A percentile compares a stretch with the other conserved stretches of the same genome.
These are phyloP conservation scores for Firmiana major DNA, from an alignment of 345 rosid species.

Conservation along the genomic window DNA sequence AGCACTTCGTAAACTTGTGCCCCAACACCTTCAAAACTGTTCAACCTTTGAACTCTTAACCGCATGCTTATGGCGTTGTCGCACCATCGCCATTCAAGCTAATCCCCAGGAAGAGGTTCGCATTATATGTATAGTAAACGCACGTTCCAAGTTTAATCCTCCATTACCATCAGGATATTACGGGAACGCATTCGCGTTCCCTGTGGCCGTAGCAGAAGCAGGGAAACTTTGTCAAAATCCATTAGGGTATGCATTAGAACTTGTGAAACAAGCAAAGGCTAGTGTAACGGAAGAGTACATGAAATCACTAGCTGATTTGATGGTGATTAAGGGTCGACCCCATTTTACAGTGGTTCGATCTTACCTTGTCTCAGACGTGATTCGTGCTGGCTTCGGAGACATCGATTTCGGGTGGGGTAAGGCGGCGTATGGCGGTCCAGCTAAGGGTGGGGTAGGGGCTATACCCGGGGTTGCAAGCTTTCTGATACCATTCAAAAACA, in stretches of 20 bases:
- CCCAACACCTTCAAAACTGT: slow-evolving; percentile 27
- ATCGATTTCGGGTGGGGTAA: slow-evolving; percentile 12
- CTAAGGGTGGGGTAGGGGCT: background rate
- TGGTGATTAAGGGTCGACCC: slow-evolving; percentile 46
- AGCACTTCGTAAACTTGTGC: slow-evolving; percentile 34
- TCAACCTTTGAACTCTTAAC: slow-evolving; percentile 42
- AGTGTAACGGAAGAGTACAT: slow-evolving; percentile 55
- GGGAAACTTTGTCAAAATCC: slow-evolving; percentile 38
- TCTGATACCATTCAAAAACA: slow-evolving; percentile 7
- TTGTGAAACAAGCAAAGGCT: slow-evolving; percentile 40
- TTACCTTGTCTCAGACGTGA: background rate
- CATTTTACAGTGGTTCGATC: slow-evolving; percentile 16
- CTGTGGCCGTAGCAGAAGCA: slow-evolving; percentile 36
- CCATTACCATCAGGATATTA: slow-evolving; percentile 46
- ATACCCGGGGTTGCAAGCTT: background rate
- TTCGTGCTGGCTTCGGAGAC: background rate
- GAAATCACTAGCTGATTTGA: slow-evolving; percentile 42
- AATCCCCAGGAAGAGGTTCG: slow-evolving; percentile 51
- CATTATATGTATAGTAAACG: slow-evolving; percentile 35
- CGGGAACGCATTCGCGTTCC: slow-evolving; percentile 45
- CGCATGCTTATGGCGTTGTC: slow-evolving; percentile 58
- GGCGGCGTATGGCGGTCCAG: slow-evolving; percentile 3
- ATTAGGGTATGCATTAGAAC: slow-evolving; percentile 40
- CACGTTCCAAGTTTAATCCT: slow-evolving; percentile 40
- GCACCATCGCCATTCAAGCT: slow-evolving; percentile 44